Evolutionary conservation across 768 basidiomycete species (phyloP).

Genomic region (Russula ochroleuca): DNA sequence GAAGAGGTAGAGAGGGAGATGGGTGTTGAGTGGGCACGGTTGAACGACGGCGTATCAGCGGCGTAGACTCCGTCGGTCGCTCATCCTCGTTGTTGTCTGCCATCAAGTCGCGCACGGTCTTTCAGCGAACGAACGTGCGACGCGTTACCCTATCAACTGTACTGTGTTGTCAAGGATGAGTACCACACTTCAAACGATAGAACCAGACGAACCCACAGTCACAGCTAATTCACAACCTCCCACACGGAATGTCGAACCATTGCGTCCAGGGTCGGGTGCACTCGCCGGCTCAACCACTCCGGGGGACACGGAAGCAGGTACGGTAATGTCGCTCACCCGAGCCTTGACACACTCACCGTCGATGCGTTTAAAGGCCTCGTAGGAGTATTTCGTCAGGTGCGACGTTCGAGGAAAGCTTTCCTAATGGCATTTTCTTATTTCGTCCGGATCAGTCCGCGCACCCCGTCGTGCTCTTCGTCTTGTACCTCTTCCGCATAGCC

Average conservation of each 20-base stretch:
- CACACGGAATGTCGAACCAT: conserved; percentile 5
- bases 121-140: background rate
- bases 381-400: conserved; percentile 74
- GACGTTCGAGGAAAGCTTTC: background rate
- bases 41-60: conserved; percentile 14
- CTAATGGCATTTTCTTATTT: background rate
- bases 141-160: background rate
- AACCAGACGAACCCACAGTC: conserved; percentile 68
- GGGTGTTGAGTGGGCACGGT: background rate
- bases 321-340: conserved; percentile 26
- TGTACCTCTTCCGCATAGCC: conserved; percentile 82
- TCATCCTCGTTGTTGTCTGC: conserved; percentile 4
- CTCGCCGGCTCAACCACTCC: conserved; percentile 49
- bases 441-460: conserved; percentile 57
- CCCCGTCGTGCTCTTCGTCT: conserved; percentile 77
- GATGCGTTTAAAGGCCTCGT: conserved; percentile 48
- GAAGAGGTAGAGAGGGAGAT: background rate
- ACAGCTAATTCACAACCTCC: conserved; percentile 31
- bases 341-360: background rate
- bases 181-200: conserved; percentile 47
- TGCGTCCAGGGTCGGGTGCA: conserved; percentile 38
- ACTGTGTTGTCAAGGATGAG: conserved; percentile 42
- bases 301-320: conserved; percentile 72
- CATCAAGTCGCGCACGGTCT: background rate
- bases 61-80: conserved; percentile 24